Conservation (phyloP, 495 filamentous ascomycete genomes). For the Penicillium cosmopolitanum region DNA sequence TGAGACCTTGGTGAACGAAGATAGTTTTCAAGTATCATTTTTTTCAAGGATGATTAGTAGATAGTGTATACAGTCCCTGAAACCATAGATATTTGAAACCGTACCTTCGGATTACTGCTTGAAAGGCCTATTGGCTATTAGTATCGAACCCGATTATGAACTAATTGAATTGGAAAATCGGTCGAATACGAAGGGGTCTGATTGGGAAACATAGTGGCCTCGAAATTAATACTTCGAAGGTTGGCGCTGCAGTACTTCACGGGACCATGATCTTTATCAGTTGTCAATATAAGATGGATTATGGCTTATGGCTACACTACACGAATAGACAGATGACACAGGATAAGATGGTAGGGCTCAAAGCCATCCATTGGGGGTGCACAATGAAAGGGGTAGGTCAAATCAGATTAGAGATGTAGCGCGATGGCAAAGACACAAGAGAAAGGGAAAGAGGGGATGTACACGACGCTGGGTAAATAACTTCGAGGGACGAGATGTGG, state of each 20-base stretch:
- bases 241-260: background rate
- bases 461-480: slow-evolving; percentile 29
- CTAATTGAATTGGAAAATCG: no score
- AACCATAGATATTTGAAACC: no score
- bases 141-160: no score
- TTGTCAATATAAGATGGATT: slow-evolving; percentile 16
- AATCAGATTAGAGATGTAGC: slow-evolving; percentile 10
- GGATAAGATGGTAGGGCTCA: slow-evolving; percentile 3
- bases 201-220: background rate
- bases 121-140: no score
- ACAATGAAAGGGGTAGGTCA: slow-evolving; percentile 7
- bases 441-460: slow-evolving; percentile 20
- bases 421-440: slow-evolving; percentile 14
- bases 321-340: slow-evolving; percentile 5
- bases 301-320: slow-evolving; percentile 30
- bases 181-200: no score
- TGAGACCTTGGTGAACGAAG: no score
- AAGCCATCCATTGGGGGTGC: slow-evolving; percentile 4
- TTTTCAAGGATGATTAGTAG: no score
- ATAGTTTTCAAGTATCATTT: no score
- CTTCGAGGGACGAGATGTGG: background rate
- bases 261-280: background rate
- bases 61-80: no score
- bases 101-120: no score
- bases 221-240: background rate